Evolutionary conservation across 2,329 filamentous ascomycete genomes (phyloP).

Genomic region (Pezicula rhizophila): DNA sequence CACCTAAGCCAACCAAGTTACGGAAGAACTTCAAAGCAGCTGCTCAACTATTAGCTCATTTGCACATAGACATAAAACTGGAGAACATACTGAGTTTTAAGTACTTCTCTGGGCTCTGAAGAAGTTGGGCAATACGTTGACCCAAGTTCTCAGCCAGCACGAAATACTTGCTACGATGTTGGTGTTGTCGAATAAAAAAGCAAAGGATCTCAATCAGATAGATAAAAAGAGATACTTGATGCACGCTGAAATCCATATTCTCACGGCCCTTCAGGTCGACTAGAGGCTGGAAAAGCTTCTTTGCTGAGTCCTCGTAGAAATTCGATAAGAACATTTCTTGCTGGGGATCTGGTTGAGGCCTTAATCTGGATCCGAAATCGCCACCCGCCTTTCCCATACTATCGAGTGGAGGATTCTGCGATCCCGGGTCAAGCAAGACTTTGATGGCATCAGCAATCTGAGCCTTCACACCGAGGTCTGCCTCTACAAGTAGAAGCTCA

Average conservation of each 20-base stretch:
- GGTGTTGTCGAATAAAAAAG: constrained; percentile 88
- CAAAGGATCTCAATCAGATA: constrained; percentile 90
- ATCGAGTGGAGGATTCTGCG: constrained; percentile 54
- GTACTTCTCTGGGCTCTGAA: constrained; percentile 82
- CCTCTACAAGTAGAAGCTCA: constrained; percentile 83
- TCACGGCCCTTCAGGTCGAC: constrained; percentile 68
- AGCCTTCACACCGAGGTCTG: constrained; percentile 88
- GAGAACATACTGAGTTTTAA: constrained; percentile 72
- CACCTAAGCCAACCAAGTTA: constrained; percentile 74
- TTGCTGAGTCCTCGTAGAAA: constrained; percentile 85
- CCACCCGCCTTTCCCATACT: constrained; percentile 56
- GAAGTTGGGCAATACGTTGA: constrained; percentile 73
- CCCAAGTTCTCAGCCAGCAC: constrained; percentile 75
- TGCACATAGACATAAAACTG: not conserved
- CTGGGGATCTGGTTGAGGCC: constrained; percentile 58
- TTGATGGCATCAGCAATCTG: constrained; percentile 95
- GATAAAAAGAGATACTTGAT: constrained; percentile 83
- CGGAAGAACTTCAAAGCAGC: constrained; percentile 92
- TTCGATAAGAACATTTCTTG: constrained; percentile 80
- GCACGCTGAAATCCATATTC: constrained; percentile 67
- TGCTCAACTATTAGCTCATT: constrained; percentile 29
- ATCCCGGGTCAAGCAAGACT: constrained; percentile 74
- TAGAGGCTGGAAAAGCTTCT: constrained; percentile 79
- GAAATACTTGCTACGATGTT: constrained; percentile 80
- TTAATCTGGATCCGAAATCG: constrained; percentile 61